These are phyloP conservation scores for Themeda triandra DNA, from an alignment of 176 grass and related monocot species.

Conservation along the genomic window DNA sequence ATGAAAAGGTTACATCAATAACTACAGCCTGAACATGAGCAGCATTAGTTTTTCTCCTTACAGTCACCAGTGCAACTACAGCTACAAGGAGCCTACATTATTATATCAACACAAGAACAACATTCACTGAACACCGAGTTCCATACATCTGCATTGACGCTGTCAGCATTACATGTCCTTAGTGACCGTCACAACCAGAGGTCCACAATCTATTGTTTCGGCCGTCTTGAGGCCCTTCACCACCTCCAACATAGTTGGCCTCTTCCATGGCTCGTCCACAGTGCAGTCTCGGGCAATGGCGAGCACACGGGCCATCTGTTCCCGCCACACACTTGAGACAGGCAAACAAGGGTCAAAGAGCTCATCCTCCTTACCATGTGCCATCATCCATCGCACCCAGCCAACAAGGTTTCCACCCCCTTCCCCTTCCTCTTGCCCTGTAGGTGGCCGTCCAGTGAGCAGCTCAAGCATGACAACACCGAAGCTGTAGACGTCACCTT, in stretches of 20 bases:
- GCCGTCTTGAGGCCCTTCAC: slow-evolving; percentile 69
- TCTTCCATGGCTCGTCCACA: slow-evolving; percentile 71
- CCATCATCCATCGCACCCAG: slow-evolving; percentile 87
- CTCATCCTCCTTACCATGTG: slow-evolving; percentile 42
- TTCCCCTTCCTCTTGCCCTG: slow-evolving; percentile 80
- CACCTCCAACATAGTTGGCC: slow-evolving; percentile 90
- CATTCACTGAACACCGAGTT: not conserved
- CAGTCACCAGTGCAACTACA: slow-evolving; percentile 4
- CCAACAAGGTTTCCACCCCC: slow-evolving; percentile 93
- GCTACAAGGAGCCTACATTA: slow-evolving; percentile 26
- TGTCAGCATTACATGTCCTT: slow-evolving; percentile 7
- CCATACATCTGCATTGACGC: not conserved
- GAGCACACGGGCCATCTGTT: slow-evolving; percentile 72
- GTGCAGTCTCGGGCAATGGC: slow-evolving; percentile 60
- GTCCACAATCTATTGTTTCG: slow-evolving; percentile 49
- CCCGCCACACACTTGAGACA: slow-evolving; percentile 35
- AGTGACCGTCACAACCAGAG: slow-evolving; percentile 40
- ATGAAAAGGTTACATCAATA: not conserved
- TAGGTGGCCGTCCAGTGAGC: slow-evolving; percentile 82
- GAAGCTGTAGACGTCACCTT: slow-evolving; percentile 94
- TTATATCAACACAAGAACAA: slow-evolving; percentile 26
- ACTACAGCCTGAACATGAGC: slow-evolving; percentile 31
- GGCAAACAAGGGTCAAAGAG: slow-evolving; percentile 78
- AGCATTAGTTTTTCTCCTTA: slow-evolving; percentile 14
- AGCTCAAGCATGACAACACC: slow-evolving; percentile 92